phyloP scores from a whole-genome alignment of 108 stramenopile genomes.

The Schizochytrium sp. region DNA sequence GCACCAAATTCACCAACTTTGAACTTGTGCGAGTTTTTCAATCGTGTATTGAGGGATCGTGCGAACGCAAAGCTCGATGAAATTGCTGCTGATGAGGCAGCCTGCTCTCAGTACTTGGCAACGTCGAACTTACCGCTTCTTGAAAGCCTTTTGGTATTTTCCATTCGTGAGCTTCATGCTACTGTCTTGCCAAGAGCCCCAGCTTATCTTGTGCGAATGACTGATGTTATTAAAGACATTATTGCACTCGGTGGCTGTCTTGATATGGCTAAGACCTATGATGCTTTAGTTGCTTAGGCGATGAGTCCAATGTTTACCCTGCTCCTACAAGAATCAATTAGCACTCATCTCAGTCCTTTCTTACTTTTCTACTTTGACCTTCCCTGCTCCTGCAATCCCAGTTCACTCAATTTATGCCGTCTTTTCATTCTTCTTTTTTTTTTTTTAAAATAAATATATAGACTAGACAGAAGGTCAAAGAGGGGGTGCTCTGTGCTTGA shows the following conservation, averaged over 20 bases:
- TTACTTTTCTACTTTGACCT: too few relatives aligned
- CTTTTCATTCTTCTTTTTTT: too few relatives aligned
- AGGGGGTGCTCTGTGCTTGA: too few relatives aligned
- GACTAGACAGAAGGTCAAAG: too few relatives aligned
- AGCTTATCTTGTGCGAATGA: background rate
- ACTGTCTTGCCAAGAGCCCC: background rate
- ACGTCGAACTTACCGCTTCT: background rate
- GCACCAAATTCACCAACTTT: slow-evolving; percentile 42
- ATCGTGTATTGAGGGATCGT: background rate
- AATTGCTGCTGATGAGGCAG: background rate
- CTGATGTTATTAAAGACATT: slow-evolving; percentile 27
- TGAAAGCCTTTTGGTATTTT: background rate
- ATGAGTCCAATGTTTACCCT: too few relatives aligned
- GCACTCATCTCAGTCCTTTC: too few relatives aligned
- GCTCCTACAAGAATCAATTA: too few relatives aligned
- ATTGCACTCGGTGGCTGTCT: background rate
- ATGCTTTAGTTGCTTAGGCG: background rate
- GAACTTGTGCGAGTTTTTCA: slow-evolving; percentile 39
- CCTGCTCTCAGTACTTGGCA: background rate
- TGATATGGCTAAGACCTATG: slow-evolving; percentile 29
- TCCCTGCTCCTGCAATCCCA: too few relatives aligned
- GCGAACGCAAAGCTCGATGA: background rate
- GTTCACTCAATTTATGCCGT: too few relatives aligned
- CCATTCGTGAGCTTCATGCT: background rate
- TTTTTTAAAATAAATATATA: too few relatives aligned